These are phyloP conservation scores for Ogataea ganodermae DNA, from an alignment of 805 yeast species.

Conservation along the genomic window DNA sequence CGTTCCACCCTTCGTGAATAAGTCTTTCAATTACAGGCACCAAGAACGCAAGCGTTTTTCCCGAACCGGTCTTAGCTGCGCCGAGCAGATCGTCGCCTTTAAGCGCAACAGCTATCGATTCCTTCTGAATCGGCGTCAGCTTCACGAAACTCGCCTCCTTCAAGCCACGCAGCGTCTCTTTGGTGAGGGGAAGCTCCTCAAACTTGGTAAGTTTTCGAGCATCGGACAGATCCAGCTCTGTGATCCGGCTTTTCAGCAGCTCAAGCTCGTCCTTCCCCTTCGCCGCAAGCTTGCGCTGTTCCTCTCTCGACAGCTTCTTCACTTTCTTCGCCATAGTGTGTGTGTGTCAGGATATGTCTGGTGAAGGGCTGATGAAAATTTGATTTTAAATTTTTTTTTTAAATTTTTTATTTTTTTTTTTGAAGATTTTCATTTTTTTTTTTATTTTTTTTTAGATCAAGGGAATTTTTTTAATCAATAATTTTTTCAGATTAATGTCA, in stretches of 20 bases:
- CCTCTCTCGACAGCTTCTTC: constrained; percentile 31
- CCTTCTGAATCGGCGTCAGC: constrained; percentile 84
- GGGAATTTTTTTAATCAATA: too few relatives aligned
- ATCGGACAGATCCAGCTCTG: constrained; percentile 52
- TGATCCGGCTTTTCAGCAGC: constrained; percentile 51
- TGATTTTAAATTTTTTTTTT: not conserved
- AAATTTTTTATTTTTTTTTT: too few relatives aligned
- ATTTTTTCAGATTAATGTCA: too few relatives aligned
- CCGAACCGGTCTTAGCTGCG: constrained; percentile 89
- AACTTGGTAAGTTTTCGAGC: constrained; percentile 49
- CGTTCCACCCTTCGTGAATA: constrained; percentile 72
- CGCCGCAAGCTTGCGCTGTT: constrained; percentile 29
- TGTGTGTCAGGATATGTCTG: too few relatives aligned
- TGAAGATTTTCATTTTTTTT: too few relatives aligned
- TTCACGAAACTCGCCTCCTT: constrained; percentile 75
- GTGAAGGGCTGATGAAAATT: not conserved
- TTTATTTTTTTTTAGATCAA: too few relatives aligned
- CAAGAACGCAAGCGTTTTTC: constrained; percentile 85
- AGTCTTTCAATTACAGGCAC: constrained; percentile 77
- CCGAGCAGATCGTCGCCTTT: constrained; percentile 81
- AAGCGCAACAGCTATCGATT: constrained; percentile 72
- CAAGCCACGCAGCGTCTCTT: constrained; percentile 67
- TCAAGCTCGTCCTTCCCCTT: constrained; percentile 39
- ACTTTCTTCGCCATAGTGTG: constrained; percentile 37
- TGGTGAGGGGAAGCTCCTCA: constrained; percentile 75